phyloP scores from a whole-genome alignment of 2,329 filamentous ascomycete genomes.

The Onygenales sp. region DNA sequence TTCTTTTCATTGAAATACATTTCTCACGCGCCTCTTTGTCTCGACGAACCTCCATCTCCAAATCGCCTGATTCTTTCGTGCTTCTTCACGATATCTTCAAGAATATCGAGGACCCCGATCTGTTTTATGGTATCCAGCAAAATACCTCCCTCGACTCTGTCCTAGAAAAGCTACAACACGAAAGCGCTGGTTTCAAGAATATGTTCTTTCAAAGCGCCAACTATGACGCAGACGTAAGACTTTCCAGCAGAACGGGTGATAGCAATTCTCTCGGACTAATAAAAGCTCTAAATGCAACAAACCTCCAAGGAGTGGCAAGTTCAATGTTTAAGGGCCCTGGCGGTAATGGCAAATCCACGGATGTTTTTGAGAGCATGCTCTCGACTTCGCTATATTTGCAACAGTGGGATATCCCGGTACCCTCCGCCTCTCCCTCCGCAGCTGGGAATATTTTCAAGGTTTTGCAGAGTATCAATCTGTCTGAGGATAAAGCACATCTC shows the following conservation, averaged over 20 bases:
- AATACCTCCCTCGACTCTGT: slow-evolving; percentile 67
- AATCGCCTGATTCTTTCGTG: slow-evolving; percentile 49
- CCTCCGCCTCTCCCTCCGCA: slow-evolving; percentile 51
- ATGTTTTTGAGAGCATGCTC: slow-evolving; percentile 62
- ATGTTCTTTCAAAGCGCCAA: slow-evolving; percentile 85
- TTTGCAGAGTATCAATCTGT: slow-evolving; percentile 68
- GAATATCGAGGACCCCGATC: slow-evolving; percentile 89
- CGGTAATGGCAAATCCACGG: slow-evolving; percentile 36
- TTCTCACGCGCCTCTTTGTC: slow-evolving; percentile 49
- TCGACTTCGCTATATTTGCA: slow-evolving; percentile 72
- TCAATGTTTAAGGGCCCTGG: slow-evolving; percentile 59
- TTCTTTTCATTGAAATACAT: slow-evolving; percentile 71
- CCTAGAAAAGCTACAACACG: slow-evolving; percentile 75
- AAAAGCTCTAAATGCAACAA: slow-evolving; percentile 67
- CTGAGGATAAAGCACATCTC: slow-evolving; percentile 47
- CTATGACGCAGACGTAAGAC: slow-evolving; percentile 73
- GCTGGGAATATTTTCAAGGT: slow-evolving; percentile 66
- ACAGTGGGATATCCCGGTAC: slow-evolving; percentile 82
- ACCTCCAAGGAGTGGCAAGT: slow-evolving; percentile 76
- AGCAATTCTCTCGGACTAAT: slow-evolving; percentile 61
- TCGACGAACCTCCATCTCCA: slow-evolving; percentile 55
- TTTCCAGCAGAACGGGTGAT: slow-evolving; percentile 44
- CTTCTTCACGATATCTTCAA: slow-evolving; percentile 76
- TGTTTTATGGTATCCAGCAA: slow-evolving; percentile 85
- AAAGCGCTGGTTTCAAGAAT: slow-evolving; percentile 76